phyloP scores from a whole-genome alignment of 306 rosid species.

The Trichosanthes truncata region DNA sequence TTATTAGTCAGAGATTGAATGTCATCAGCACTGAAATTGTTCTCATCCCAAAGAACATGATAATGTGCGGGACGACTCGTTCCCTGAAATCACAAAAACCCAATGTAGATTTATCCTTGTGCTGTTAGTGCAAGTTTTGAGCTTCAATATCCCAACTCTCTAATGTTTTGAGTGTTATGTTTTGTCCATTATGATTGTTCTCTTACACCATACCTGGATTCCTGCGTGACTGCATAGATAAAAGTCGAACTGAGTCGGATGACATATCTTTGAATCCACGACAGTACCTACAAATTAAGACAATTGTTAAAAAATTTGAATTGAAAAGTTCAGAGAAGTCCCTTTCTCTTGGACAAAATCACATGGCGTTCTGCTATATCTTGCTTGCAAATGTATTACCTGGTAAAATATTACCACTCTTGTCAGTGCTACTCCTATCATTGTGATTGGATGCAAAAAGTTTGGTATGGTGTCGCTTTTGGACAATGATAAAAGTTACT shows the following conservation, averaged over 20 bases:
- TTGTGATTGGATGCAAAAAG: slow-evolving; percentile 52
- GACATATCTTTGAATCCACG: slow-evolving; percentile 77
- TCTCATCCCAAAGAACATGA: slow-evolving; percentile 73
- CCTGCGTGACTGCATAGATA: slow-evolving; percentile 84
- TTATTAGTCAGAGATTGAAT: slow-evolving; percentile 69
- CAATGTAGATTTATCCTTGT: background rate
- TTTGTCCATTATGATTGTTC: background rate
- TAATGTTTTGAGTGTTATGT: background rate
- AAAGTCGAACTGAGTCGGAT: slow-evolving; percentile 77
- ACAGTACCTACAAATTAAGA: slow-evolving; percentile 47
- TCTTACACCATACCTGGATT: slow-evolving; percentile 42
- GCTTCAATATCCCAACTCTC: background rate
- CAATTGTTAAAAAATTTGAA: background rate
- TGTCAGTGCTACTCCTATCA: slow-evolving; percentile 43
- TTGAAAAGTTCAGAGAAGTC: background rate
- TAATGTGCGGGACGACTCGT: slow-evolving; percentile 68
- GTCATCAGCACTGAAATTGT: slow-evolving; percentile 66
- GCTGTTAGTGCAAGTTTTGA: background rate
- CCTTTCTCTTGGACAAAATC: background rate
- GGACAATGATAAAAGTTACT: slow-evolving; percentile 75
- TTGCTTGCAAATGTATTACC: slow-evolving; percentile 25
- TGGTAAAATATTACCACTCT: slow-evolving; percentile 68
- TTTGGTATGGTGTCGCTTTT: slow-evolving; percentile 69
- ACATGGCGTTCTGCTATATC: background rate
- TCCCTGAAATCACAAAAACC: slow-evolving; percentile 22